phyloP scores from a whole-genome alignment of 2,329 filamentous ascomycete species.

The Aureobasidium leucospermi region DNA sequence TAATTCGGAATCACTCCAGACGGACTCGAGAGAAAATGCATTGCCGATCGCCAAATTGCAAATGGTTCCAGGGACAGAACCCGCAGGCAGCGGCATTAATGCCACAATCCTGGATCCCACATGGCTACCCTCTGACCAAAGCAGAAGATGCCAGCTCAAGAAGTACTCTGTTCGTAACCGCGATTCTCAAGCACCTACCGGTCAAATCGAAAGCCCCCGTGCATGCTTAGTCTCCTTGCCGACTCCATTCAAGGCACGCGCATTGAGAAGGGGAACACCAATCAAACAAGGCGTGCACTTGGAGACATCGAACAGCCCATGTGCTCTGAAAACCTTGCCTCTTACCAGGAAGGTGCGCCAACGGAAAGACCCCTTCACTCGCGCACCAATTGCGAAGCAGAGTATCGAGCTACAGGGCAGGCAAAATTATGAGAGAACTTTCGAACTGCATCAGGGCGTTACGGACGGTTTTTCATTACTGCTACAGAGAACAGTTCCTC shows the following conservation, averaged over 20 bases:
- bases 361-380: neutral
- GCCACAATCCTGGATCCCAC: conserved; percentile 15
- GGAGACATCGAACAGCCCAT: neutral
- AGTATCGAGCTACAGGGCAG: conserved; percentile 15
- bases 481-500: conserved; percentile 22
- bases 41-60: neutral
- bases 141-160: neutral
- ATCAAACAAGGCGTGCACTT: neutral
- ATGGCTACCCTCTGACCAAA: conserved; percentile 15
- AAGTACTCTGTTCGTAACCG: neutral
- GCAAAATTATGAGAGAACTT: conserved; percentile 13
- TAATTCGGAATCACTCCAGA: neutral
- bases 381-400: conserved; percentile 16
- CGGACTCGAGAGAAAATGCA: neutral
- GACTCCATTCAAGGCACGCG: conserved; percentile 15
- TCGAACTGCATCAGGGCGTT: conserved; percentile 14
- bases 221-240: conserved; percentile 11
- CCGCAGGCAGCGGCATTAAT: neutral
- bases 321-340: neutral
- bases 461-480: conserved; percentile 15
- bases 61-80: neutral
- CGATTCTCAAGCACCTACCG: neutral
- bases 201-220: neutral
- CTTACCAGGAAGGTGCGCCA: neutral
- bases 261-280: neutral